phyloP scores from a whole-genome alignment of 1,284 basidiomycete species.

The Rhizoctonia solani region DNA sequence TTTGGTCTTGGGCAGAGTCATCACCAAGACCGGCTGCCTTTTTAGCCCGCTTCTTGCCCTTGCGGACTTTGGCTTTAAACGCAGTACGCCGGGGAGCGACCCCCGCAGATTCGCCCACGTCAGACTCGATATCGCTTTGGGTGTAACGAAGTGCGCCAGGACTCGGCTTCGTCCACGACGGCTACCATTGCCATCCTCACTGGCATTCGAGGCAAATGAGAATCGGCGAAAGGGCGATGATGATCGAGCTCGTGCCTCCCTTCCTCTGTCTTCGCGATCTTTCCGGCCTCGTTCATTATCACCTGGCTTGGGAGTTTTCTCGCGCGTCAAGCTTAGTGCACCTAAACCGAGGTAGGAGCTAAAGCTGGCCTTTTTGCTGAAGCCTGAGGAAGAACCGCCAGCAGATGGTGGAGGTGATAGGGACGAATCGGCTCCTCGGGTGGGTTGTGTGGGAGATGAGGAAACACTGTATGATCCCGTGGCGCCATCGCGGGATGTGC shows the following conservation, averaged over 20 bases:
- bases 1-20: slow-evolving; percentile 53
- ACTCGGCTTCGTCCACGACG: slow-evolving; percentile 47
- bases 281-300: slow-evolving; percentile 26
- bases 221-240: slow-evolving; percentile 36
- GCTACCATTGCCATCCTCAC: background rate
- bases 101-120: slow-evolving; percentile 54
- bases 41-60: slow-evolving; percentile 35
- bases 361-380: slow-evolving; percentile 20
- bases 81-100: slow-evolving; percentile 46
- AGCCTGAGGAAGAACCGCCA: background rate
- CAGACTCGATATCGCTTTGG: slow-evolving; percentile 69
- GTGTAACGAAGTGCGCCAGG: slow-evolving; percentile 71
- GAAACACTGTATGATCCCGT: slow-evolving; percentile 22
- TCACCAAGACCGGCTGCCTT: slow-evolving; percentile 48
- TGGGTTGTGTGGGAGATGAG: slow-evolving; percentile 29
- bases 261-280: slow-evolving; percentile 28
- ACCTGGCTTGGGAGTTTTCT: slow-evolving; percentile 19
- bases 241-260: slow-evolving; percentile 21
- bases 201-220: slow-evolving; percentile 28
- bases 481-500: slow-evolving; percentile 14
- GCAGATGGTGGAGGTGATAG: background rate
- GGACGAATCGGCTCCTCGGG: background rate
- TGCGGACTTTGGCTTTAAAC: slow-evolving; percentile 44
- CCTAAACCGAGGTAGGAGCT: slow-evolving; percentile 22
- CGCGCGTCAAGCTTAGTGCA: slow-evolving; percentile 31